A percentile compares a stretch with the other conserved stretches of the same genome.
Evolutionary conservation across 768 basidiomycete genomes (phyloP).

Genomic region (Agaricus sinodeliciosus): DNA sequence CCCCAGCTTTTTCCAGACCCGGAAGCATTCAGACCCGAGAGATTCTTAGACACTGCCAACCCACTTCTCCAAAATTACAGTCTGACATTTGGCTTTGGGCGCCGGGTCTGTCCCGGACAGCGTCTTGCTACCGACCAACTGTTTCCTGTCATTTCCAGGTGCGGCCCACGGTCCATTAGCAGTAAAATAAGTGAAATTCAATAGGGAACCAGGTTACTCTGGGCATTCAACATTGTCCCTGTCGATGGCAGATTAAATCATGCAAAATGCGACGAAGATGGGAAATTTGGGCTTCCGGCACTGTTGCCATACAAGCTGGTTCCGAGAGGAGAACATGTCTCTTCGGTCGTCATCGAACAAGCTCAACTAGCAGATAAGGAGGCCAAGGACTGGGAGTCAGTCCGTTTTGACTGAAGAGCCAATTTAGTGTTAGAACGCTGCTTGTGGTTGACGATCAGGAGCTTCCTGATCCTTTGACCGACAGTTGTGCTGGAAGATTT

Average conservation of each 20-base stretch:
- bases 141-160: conserved; percentile 18
- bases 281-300: not conserved
- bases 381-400: conserved; percentile 1
- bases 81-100: conserved; percentile 22
- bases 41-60: conserved; percentile 15
- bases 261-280: not conserved
- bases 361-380: conserved; percentile 1
- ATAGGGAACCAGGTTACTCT: conserved; percentile 15
- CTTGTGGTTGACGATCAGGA: not conserved
- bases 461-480: too few relatives aligned
- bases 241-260: not conserved
- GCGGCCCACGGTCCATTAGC: not conserved
- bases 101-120: conserved; percentile 21
- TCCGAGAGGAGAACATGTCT: not conserved
- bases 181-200: not conserved
- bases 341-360: not conserved
- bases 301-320: conserved; percentile 1
- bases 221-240: conserved; percentile 18
- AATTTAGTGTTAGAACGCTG: not conserved
- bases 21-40: conserved; percentile 18
- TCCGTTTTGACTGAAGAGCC: not conserved
- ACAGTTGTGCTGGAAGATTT: too few relatives aligned
- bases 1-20: conserved; percentile 19
- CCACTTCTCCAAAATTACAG: conserved; percentile 16
- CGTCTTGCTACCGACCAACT: conserved; percentile 20